phyloP scores from a whole-genome alignment of 2,329 filamentous ascomycete species.

The Venturia carpophila region DNA sequence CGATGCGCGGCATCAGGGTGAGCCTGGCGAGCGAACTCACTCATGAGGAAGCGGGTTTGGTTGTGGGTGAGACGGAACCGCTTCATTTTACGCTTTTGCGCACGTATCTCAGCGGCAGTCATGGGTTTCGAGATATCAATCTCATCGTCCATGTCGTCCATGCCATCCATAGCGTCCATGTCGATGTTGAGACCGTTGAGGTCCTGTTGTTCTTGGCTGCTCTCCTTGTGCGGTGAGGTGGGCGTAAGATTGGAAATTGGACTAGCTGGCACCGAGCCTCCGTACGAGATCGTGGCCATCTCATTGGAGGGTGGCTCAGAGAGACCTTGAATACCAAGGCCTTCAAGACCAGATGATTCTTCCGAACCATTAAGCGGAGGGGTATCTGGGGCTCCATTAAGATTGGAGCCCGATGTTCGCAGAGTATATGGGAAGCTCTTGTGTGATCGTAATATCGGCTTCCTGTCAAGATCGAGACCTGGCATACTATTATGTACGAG shows the following conservation, averaged over 20 bases:
- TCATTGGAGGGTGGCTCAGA: conserved; percentile 26
- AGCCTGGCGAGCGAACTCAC: conserved; percentile 89
- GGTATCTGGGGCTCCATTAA: conserved; percentile 14
- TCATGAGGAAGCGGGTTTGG: conserved; percentile 96
- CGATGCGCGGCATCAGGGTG: conserved; percentile 88
- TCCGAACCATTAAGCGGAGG: conserved; percentile 22
- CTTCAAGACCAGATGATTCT: conserved; percentile 20
- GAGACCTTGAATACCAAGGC: conserved; percentile 28
- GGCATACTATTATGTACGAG: conserved; percentile 32
- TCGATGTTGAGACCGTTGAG: conserved; percentile 33
- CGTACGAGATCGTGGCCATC: conserved; percentile 32
- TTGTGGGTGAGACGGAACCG: conserved; percentile 85
- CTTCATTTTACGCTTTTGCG: conserved; percentile 56
- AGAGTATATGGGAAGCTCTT: conserved; percentile 39
- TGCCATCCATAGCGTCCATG: conserved; percentile 25
- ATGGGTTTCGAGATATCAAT: conserved; percentile 27
- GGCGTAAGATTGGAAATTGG: conserved; percentile 40
- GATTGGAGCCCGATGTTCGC: conserved; percentile 27
- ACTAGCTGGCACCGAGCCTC: conserved; percentile 39
- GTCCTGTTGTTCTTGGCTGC: conserved; percentile 26
- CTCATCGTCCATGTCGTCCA: conserved; percentile 18
- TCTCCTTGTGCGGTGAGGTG: conserved; percentile 35
- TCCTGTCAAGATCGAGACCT: conserved; percentile 26
- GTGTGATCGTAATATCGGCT: conserved; percentile 36
- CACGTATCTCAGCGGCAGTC: conserved; percentile 41